A percentile compares a stretch with the other conserved stretches of the same genome.
Evolutionary conservation across 1,139 yeast species (phyloP).

Genomic region (Saccharomyces hybrid): DNA sequence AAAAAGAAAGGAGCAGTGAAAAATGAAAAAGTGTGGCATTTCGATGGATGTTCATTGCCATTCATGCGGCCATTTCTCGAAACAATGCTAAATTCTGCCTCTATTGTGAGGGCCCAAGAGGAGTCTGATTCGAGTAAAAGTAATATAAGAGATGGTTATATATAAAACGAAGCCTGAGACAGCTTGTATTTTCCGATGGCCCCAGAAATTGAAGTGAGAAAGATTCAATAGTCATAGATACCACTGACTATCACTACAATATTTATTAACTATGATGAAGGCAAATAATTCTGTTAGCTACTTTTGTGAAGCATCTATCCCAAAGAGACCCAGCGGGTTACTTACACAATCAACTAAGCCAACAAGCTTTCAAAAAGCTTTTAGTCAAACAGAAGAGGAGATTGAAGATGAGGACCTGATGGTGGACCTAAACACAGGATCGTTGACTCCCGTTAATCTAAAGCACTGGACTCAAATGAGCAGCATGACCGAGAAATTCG

Average conservation of each 20-base stretch:
- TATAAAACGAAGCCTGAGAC: not conserved
- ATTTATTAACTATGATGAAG: not conserved
- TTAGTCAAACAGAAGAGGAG: slow-evolving; percentile 2
- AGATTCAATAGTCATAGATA: not conserved
- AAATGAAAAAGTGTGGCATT: not conserved
- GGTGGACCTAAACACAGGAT: slow-evolving; percentile 28
- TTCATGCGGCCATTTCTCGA: not conserved
- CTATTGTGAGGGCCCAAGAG: not conserved
- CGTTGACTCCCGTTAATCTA: slow-evolving; percentile 22
- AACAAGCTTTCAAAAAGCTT: not conserved
- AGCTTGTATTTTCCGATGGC: not conserved
- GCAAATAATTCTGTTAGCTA: not conserved
- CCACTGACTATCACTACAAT: not conserved
- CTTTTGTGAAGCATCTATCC: not conserved
- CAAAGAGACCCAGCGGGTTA: not conserved
- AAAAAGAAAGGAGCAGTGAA: not conserved
- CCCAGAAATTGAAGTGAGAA: not conserved
- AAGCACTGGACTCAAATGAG: slow-evolving; percentile 21
- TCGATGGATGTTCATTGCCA: not conserved
- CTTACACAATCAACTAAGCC: not conserved
- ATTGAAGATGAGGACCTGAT: slow-evolving; percentile 24
- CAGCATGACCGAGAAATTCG: slow-evolving; percentile 21
- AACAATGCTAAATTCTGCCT: not conserved
- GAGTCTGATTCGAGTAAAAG: not conserved
- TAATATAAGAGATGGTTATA: not conserved